Base-by-base conservation (phyloP, 305 asterid species). In the Plantago coronopus region DNA sequence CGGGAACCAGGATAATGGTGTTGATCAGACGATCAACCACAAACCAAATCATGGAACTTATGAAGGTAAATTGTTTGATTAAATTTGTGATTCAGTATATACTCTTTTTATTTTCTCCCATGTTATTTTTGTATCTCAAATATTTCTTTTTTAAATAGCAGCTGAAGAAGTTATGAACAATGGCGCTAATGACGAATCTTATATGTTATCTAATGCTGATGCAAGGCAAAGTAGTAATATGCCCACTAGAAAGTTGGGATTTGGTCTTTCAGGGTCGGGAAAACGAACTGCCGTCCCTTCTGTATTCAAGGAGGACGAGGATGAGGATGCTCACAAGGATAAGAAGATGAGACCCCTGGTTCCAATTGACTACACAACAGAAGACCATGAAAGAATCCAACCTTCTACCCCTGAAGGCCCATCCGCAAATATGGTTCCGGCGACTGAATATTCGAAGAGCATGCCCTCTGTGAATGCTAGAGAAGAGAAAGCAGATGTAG, bases 321-420 rank as follows among this genome's bases (percentile, higher is more conserved):
- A 93, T 49, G 99, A 89, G 74, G 99, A 94, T 27, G 76, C 81
- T 55, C 96, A 71, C 69, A 94, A 87, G 86, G 96, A 87, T 18
- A 94, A 94, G 87, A 94, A 82, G 83, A 94, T 94, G 99, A 84
- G 95, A 69, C 97, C 97, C 67, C 79, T 94, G 64, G 95, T 94
- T 70, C 99, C 97, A 22, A 91, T 94, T 83, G 99, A 94, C 75
- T 94, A 94, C 76, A 75, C 99, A 72, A 79, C 85, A 38, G 99
- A 94, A 63, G 99, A 90, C 62, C 91, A 81, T 48, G 78, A 71
- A 74, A 78, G 78, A 45, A 69, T 79, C 57, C 81, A 78, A 57
- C 66, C 87, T 58, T 62, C 84, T 27, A 55, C 67, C 46, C 55
- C 91, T 56, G 95, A 82, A 60, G 72, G 76, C 64, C 87, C 89